Base-by-base conservation (phyloP, 148 eudicot genomes). In the Cornus suecica region DNA sequence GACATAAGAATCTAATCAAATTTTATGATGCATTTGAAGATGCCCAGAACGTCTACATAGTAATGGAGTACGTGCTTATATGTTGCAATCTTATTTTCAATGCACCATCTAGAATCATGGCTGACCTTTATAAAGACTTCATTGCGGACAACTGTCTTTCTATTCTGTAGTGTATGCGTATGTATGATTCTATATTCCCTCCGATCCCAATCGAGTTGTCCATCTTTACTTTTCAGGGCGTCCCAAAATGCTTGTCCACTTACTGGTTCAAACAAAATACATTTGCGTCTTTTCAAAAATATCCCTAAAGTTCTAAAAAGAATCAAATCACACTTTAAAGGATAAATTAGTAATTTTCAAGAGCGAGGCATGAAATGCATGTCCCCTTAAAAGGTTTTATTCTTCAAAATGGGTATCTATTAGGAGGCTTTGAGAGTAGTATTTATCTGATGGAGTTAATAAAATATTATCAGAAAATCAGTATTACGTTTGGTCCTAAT, bases 21-120 rank as follows among this genome's bases (percentile, higher is more conserved):
- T 95, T 93, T 77, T 78, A 93, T 65, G 97, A 95, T 61, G 97
- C 91, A 24, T 93, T 93, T 79, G 99, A 95, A 81, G 99, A 95
- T 91, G 83, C 85, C 24, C 81, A 90, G 63, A 91, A 85, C 24
- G 97, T 95, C 65, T 95, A 88, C 79, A 75, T 95, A 67, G 98
- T 91, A 75, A 95, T 95, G 99, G 99, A 95, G 99, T 95, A 91
- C 48, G 99, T 84, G 27, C 60, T 74, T n/a, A 26, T 8, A 66
- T 29, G 31, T 66, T 51, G 26, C 56, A n/a, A 34, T 22, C 15
- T 41, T 74, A 45, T 64, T 31, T 61, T 29, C 22, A 32, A 52
- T 23, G 41, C 8, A 0, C n/a, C 70, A 67, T 42, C 10, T 18
- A 7, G 26, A 28, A 13, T 24, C 51, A 65, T 18, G 4, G 16